Percentiles rank a stretch among this genome's conserved stretches.
Evolutionary conservation across 495 filamentous ascomycete species (phyloP).

Genomic region (Aspergillus wentii): DNA sequence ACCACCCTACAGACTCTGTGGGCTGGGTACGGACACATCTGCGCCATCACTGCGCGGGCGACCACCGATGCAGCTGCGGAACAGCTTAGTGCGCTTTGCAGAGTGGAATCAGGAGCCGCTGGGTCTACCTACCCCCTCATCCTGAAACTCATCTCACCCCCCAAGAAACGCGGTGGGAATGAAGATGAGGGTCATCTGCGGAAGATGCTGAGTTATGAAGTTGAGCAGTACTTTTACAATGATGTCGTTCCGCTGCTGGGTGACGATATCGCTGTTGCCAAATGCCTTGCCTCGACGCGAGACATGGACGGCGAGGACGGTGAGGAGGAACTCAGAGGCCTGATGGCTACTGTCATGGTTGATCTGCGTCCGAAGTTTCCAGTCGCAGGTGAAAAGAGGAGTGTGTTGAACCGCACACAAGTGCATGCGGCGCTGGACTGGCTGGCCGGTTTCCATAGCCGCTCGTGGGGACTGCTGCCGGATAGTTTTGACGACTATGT

Average conservation of each 20-base stretch:
- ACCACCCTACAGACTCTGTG: conserved; percentile 32
- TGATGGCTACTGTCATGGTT: conserved; percentile 31
- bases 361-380: conserved; percentile 26
- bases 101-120: conserved; percentile 4
- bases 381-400: conserved; percentile 24
- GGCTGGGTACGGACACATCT: conserved; percentile 35
- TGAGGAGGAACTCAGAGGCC: conserved; percentile 20
- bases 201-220: conserved; percentile 35
- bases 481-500: conserved; percentile 15
- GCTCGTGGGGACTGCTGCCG: conserved; percentile 18
- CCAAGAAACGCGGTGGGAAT: conserved; percentile 6
- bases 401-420: conserved; percentile 16
- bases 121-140: conserved; percentile 27
- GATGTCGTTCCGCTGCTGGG: conserved; percentile 24
- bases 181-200: conserved; percentile 33
- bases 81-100: conserved; percentile 20
- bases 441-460: conserved; percentile 26
- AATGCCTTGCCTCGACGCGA: conserved; percentile 29
- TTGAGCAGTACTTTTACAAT: conserved; percentile 31
- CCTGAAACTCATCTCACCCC: conserved; percentile 36
- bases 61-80: conserved; percentile 19
- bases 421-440: conserved; percentile 27
- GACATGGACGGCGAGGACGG: conserved; percentile 11
- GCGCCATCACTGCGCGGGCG: conserved; percentile 24
- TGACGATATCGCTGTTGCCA: conserved; percentile 22